These are phyloP conservation scores for Epicoccum sorghinum DNA, from an alignment of 2,329 filamentous ascomycete genomes.

Conservation along the genomic window DNA sequence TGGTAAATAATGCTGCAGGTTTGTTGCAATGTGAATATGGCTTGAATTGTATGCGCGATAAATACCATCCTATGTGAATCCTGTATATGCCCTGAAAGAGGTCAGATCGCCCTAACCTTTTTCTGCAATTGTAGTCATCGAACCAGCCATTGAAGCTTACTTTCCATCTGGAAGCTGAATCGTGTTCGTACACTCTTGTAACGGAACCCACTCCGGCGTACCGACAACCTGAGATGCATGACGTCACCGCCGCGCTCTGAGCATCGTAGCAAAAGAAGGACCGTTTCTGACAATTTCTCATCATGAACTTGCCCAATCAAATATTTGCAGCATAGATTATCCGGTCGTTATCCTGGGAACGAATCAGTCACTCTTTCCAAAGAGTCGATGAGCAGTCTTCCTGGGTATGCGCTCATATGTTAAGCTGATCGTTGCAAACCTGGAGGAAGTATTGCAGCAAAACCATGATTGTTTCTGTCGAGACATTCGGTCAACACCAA, in stretches of 20 bases:
- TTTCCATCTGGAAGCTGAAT: not conserved
- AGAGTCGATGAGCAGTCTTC: too few relatives aligned
- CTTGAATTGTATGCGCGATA: not conserved
- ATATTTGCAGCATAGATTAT: too few relatives aligned
- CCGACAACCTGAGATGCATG: slow-evolving; percentile 2
- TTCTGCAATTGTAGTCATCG: slow-evolving; percentile 13
- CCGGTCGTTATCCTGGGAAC: too few relatives aligned
- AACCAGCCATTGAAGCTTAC: slow-evolving; percentile 1
- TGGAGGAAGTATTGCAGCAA: too few relatives aligned
- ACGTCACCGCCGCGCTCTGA: slow-evolving; percentile 4
- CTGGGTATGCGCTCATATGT: too few relatives aligned
- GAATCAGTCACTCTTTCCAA: too few relatives aligned
- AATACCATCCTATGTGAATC: not conserved
- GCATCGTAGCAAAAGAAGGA: slow-evolving; percentile 6
- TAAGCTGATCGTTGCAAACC: too few relatives aligned
- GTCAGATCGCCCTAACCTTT: not conserved
- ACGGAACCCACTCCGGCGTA: slow-evolving; percentile 7
- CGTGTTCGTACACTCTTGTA: not conserved
- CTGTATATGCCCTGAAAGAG: too few relatives aligned
- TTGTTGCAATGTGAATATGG: not conserved
- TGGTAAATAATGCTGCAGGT: too few relatives aligned
- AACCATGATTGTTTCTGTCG: too few relatives aligned
- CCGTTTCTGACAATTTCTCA: not conserved
- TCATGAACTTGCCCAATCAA: too few relatives aligned
- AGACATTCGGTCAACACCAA: too few relatives aligned